Conservation (phyloP, 1,284 basidiomycete genomes). For the Rugosomyces carneus region DNA sequence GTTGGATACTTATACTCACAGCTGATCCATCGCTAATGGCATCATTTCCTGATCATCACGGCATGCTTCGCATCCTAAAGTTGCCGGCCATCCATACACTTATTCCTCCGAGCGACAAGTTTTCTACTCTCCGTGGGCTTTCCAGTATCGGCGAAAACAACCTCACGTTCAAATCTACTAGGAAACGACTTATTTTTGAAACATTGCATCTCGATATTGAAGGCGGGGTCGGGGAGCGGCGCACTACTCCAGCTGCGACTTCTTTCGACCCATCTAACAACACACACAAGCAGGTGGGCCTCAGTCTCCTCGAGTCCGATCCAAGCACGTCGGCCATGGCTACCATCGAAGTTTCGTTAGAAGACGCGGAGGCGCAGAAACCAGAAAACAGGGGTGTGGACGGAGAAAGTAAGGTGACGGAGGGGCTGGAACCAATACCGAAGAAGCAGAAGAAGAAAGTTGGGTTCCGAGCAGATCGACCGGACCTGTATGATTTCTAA, state of each 20-base stretch:
- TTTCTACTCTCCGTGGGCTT: conserved; percentile 72
- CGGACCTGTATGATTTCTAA: conserved; percentile 46
- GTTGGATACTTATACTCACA: conserved; percentile 24
- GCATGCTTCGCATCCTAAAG: conserved; percentile 69
- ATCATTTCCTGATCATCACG: conserved; percentile 80
- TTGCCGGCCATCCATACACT: conserved; percentile 69
- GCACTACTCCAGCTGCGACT: conserved; percentile 47
- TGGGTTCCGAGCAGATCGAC: conserved; percentile 60
- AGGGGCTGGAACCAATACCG: conserved; percentile 23
- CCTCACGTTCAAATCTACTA: conserved; percentile 88
- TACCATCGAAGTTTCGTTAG: conserved; percentile 22
- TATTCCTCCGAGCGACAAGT: conserved; percentile 68
- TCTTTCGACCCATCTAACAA: conserved; percentile 13
- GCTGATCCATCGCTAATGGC: conserved; percentile 61
- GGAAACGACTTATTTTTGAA: conserved; percentile 85
- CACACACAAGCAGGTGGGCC: conserved; percentile 6
- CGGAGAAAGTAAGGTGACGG: conserved; percentile 10
- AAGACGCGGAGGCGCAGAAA: conserved; percentile 12
- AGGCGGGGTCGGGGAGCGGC: conserved; percentile 83
- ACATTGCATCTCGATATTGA: conserved; percentile 91
- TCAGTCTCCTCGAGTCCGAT: conserved; percentile 1
- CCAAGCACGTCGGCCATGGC: conserved; percentile 14
- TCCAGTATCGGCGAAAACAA: conserved; percentile 84
- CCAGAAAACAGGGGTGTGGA: conserved; percentile 1
- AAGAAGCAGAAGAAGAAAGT: conserved; percentile 63